Conservation (phyloP, 257 asterid genomes). For the Solanum clarkiae region DNA sequence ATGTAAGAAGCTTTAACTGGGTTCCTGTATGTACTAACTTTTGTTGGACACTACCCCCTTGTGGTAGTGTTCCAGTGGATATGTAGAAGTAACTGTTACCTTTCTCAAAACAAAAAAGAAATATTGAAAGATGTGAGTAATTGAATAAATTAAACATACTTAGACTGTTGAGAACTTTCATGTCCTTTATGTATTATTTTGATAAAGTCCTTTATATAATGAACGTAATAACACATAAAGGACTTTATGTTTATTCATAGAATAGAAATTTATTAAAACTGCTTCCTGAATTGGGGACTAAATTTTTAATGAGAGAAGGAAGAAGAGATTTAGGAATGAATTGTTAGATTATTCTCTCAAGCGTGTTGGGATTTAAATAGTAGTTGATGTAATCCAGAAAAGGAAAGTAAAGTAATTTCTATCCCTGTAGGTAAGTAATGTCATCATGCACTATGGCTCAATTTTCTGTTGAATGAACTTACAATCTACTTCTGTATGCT, state of each 20-base stretch:
- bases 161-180: background rate
- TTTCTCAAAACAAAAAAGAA: background rate
- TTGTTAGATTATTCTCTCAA: background rate
- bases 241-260: background rate
- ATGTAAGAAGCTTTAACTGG: background rate
- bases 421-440: background rate
- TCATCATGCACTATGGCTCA: background rate
- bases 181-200: background rate
- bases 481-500: background rate
- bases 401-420: background rate
- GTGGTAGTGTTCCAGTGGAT: too few species aligned
- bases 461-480: background rate
- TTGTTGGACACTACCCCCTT: too few species aligned
- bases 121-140: background rate
- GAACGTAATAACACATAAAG: too few species aligned
- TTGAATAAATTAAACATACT: background rate
- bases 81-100: too few species aligned
- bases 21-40: too few species aligned
- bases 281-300: background rate
- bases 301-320: background rate
- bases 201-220: background rate
- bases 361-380: background rate
- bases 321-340: background rate
- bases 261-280: background rate
- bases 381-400: background rate